These are phyloP conservation scores for Taphrina pruni DNA, from an alignment of 1,139 yeast genomes.

Conservation along the genomic window DNA sequence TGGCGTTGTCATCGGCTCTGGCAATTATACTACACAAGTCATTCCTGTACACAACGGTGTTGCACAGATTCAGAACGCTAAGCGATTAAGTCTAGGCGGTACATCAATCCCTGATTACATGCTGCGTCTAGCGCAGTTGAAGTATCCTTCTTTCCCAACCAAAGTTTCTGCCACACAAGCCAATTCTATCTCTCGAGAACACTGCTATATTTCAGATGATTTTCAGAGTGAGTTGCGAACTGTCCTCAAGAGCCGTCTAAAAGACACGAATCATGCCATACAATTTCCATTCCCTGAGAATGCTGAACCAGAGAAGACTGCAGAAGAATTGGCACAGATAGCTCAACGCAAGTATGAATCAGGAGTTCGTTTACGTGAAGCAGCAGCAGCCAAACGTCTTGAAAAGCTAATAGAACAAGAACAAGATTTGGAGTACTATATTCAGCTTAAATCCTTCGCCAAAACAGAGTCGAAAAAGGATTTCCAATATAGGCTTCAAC, in stretches of 20 bases:
- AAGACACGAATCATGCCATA: constrained; percentile 69
- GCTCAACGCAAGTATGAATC: constrained; percentile 83
- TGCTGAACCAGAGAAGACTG: constrained; percentile 72
- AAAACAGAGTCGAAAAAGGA: constrained; percentile 54
- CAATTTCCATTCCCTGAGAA: constrained; percentile 81
- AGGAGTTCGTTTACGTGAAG: constrained; percentile 88
- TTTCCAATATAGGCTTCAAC: constrained; percentile 62
- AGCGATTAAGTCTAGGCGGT: constrained; percentile 93
- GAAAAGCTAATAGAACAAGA: constrained; percentile 84
- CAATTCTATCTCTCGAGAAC: constrained; percentile 70
- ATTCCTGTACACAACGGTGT: constrained; percentile 71
- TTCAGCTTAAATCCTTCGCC: constrained; percentile 24
- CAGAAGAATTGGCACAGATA: constrained; percentile 77
- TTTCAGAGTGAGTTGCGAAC: constrained; percentile 68
- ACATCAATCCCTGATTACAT: constrained; percentile 70
- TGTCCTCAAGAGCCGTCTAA: constrained; percentile 69
- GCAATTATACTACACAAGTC: constrained; percentile 80
- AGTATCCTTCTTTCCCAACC: constrained; percentile 90
- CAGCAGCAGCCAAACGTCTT: constrained; percentile 80
- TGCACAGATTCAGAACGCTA: constrained; percentile 71
- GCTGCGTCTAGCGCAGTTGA: constrained; percentile 68
- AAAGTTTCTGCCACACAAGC: constrained; percentile 70
- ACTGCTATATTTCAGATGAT: constrained; percentile 70
- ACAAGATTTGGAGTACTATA: constrained; percentile 74
- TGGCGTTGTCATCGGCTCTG: constrained; percentile 81